A percentile compares a stretch with the other conserved stretches of the same genome.
Evolutionary conservation across 2,329 filamentous ascomycete species (phyloP).

Genomic region (Pseudogymnoascus sp.): DNA sequence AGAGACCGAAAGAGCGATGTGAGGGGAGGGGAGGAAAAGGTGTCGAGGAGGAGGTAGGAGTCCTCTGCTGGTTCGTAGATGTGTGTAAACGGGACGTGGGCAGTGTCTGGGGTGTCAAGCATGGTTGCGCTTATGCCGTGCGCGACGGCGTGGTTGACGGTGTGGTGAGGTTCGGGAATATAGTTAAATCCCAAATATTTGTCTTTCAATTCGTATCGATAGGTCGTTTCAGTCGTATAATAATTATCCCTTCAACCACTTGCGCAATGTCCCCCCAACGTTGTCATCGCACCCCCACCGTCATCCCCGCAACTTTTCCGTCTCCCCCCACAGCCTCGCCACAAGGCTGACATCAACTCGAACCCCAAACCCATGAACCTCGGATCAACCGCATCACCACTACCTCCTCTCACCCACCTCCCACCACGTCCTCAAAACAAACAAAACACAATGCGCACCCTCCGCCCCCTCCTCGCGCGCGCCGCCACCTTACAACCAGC

Average conservation of each 20-base stretch:
- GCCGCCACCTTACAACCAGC: background rate
- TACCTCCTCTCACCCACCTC: background rate
- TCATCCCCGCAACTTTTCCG: background rate
- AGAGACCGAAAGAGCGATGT: slow-evolving; percentile 58
- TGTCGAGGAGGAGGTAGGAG: slow-evolving; percentile 89
- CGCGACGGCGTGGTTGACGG: background rate
- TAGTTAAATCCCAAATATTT: background rate
- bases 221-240: background rate
- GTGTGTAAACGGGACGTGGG: slow-evolving; percentile 79
- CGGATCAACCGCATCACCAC: background rate
- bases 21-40: slow-evolving; percentile 68
- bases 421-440: too few relatives aligned
- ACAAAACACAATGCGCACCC: background rate
- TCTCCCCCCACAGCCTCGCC: background rate
- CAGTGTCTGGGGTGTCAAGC: slow-evolving; percentile 90
- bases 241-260: background rate
- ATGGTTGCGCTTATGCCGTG: slow-evolving; percentile 41
- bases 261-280: background rate
- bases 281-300: background rate
- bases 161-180: background rate
- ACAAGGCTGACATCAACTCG: background rate
- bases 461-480: background rate
- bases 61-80: slow-evolving; percentile 96
- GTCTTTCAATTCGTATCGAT: background rate
- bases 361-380: background rate